Evolutionary conservation across 1,284 basidiomycete genomes (phyloP).

Genomic region (Puccinia novopanici): DNA sequence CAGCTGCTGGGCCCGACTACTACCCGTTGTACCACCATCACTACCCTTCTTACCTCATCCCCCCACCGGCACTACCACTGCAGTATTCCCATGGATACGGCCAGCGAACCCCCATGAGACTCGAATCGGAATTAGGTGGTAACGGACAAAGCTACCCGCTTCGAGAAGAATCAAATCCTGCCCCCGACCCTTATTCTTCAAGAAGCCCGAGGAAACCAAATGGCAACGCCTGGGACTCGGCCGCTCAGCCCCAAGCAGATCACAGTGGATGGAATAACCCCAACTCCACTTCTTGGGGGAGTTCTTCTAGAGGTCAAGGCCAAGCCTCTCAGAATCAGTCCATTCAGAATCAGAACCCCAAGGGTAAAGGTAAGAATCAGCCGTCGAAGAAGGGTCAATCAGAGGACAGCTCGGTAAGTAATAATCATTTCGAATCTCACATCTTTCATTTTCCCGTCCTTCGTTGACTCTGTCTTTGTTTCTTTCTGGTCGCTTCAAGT

Average conservation of each 20-base stretch:
- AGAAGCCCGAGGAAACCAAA: neutral
- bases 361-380: constrained; percentile 13
- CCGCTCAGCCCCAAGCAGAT: neutral
- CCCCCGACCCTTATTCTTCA: neutral
- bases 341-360: neutral
- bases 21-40: constrained; percentile 14
- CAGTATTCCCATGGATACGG: neutral
- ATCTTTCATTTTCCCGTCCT: neutral
- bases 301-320: neutral
- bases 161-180: neutral
- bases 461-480: neutral
- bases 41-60: constrained; percentile 15
- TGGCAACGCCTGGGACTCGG: neutral
- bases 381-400: constrained; percentile 20
- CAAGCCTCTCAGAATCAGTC: neutral
- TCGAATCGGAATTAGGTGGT: neutral
- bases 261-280: neutral
- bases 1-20: neutral
- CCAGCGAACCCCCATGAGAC: constrained; percentile 5
- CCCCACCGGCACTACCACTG: neutral
- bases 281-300: neutral
- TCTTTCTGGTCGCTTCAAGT: neutral
- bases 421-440: neutral
- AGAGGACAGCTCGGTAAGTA: neutral
- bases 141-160: neutral